Conservation (phyloP, 495 filamentous ascomycete genomes). For the Letharia lupina region DNA sequence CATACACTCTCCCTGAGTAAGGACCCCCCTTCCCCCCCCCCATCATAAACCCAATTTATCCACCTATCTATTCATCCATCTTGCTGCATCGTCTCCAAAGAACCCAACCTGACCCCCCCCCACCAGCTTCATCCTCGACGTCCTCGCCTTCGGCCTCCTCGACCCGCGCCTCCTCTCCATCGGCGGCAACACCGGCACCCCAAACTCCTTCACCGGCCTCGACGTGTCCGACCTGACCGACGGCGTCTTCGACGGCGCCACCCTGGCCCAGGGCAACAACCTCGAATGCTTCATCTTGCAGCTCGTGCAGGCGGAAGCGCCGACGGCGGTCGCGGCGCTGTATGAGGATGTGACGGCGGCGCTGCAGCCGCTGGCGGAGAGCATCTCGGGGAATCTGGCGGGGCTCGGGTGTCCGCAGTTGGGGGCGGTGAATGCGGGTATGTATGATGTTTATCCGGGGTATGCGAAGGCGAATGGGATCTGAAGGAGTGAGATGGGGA, state of each 20-base stretch:
- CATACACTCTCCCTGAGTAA: constrained; percentile 22
- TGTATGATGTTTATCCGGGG: constrained; percentile 28
- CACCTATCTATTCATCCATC: neutral
- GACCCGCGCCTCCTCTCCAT: constrained; percentile 32
- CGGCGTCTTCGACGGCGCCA: constrained; percentile 38
- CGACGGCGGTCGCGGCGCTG: constrained; percentile 34
- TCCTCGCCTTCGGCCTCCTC: constrained; percentile 29
- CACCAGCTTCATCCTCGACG: constrained; percentile 34
- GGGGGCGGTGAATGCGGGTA: constrained; percentile 21
- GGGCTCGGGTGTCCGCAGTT: constrained; percentile 28
- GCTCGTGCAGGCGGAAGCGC: constrained; percentile 35
- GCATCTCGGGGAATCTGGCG: constrained; percentile 14
- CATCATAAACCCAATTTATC: neutral
- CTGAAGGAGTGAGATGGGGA: neutral
- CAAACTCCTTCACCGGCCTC: constrained; percentile 49
- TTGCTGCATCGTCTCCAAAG: constrained; percentile 22
- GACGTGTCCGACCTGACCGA: constrained; percentile 42
- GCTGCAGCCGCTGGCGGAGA: constrained; percentile 25
- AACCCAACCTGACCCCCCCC: constrained; percentile 30
- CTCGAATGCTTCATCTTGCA: constrained; percentile 42
- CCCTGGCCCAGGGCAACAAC: constrained; percentile 39
- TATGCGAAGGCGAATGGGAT: constrained; percentile 15
- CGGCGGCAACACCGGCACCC: constrained; percentile 49
- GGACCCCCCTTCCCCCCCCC: neutral
- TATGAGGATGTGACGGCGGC: constrained; percentile 33